These are phyloP conservation scores for Acanthamoeba healyi DNA, from an alignment of 208 protist species.

Conservation along the genomic window DNA sequence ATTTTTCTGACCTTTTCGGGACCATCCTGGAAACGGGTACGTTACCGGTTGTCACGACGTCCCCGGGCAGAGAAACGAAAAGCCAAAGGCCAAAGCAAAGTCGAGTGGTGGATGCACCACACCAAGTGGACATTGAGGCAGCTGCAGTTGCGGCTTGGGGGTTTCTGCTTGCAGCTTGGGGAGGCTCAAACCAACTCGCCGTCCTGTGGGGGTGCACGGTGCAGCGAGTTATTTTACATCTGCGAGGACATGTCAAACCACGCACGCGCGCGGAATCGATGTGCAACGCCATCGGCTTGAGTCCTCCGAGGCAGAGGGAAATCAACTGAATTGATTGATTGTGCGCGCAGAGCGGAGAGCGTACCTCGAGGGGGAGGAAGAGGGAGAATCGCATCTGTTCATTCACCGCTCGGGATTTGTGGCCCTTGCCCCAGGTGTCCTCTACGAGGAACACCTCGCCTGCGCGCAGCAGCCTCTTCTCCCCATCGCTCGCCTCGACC, in stretches of 20 bases:
- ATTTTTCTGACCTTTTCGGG: too few relatives aligned
- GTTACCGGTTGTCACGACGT: too few relatives aligned
- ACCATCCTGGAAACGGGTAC: too few relatives aligned
- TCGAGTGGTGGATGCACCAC: too few relatives aligned
- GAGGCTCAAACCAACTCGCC: not conserved
- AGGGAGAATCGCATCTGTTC: constrained; percentile 13
- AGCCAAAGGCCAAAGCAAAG: too few relatives aligned
- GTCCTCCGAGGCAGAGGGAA: too few relatives aligned
- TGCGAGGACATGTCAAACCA: not conserved
- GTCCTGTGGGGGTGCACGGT: not conserved
- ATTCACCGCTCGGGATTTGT: constrained; percentile 12
- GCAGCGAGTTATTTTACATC: not conserved
- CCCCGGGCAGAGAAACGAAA: too few relatives aligned
- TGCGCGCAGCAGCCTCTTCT: not conserved
- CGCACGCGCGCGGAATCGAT: not conserved
- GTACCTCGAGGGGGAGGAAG: constrained; percentile 37
- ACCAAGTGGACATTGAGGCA: too few relatives aligned
- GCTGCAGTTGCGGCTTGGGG: too few relatives aligned
- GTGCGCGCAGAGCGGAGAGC: too few relatives aligned
- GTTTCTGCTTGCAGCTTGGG: too few relatives aligned
- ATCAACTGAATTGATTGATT: too few relatives aligned
- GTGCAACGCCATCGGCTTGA: not conserved
- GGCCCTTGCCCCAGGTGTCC: constrained; percentile 40
- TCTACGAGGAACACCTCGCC: constrained; percentile 32
- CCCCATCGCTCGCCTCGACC: not conserved